Conservation (phyloP, 768 basidiomycete genomes). For the Pholiota conissans region DNA sequence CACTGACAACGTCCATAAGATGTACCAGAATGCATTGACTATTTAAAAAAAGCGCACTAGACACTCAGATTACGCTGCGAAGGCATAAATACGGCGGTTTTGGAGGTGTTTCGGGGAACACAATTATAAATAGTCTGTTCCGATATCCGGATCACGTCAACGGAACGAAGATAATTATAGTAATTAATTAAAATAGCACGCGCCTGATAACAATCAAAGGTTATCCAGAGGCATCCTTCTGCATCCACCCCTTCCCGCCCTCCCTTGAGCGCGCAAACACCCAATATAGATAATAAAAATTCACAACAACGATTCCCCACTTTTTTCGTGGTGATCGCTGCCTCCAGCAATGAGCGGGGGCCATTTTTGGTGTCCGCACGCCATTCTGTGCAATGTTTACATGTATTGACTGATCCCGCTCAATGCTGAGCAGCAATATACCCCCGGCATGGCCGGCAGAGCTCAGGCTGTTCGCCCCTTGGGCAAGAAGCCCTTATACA, state of each 20-base stretch:
- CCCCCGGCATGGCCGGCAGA: neutral
- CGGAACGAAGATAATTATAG: neutral
- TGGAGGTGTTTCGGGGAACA: too few species aligned
- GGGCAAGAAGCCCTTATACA: neutral
- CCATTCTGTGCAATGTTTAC: neutral
- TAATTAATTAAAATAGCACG: neutral
- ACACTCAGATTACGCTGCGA: too few species aligned
- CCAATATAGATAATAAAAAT: neutral
- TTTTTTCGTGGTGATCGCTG: neutral
- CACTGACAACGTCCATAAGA: neutral
- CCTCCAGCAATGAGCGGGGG: neutral
- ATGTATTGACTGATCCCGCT: neutral
- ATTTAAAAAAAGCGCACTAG: neutral
- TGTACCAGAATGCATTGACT: neutral
- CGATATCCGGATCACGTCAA: neutral
- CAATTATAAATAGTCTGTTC: too few species aligned
- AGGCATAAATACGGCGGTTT: too few species aligned
- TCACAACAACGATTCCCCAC: neutral
- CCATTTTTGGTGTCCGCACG: neutral
- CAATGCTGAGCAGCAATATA: neutral
- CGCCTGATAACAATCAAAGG: neutral
- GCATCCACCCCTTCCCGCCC: neutral
- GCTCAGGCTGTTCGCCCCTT: neutral
- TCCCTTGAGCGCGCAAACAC: neutral
- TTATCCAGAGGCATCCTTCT: neutral